These are phyloP conservation scores for Metschnikowia cerradonensis DNA, from an alignment of 805 yeast species.

Conservation along the genomic window DNA sequence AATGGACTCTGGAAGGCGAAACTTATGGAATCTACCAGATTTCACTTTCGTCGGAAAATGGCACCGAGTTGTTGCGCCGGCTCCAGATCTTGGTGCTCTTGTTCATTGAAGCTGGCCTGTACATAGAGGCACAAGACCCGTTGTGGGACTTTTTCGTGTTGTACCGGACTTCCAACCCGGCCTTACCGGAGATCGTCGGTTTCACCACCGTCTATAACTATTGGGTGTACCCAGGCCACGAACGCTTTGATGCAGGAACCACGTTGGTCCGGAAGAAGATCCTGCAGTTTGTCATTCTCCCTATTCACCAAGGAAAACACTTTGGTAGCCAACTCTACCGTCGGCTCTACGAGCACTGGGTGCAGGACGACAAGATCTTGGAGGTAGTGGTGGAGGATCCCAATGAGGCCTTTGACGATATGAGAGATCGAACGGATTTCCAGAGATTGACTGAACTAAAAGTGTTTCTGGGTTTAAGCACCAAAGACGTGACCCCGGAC, in stretches of 20 bases:
- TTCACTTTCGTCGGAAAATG: conserved; percentile 36
- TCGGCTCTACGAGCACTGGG: conserved; percentile 53
- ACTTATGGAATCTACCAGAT: conserved; percentile 51
- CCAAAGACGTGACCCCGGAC: conserved; percentile 6
- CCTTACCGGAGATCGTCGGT: conserved; percentile 56
- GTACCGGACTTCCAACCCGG: conserved; percentile 23
- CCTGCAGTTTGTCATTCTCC: conserved; percentile 81
- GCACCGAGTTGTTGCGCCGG: conserved; percentile 56
- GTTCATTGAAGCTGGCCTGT: conserved; percentile 92
- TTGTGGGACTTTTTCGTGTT: conserved; percentile 77
- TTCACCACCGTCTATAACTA: conserved; percentile 81
- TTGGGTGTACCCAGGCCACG: conserved; percentile 64
- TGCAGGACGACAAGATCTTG: conserved; percentile 44
- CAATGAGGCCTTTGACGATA: conserved; percentile 83
- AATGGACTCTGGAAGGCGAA: conserved; percentile 34
- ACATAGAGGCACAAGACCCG: conserved; percentile 70
- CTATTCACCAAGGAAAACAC: conserved; percentile 72
- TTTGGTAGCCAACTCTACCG: conserved; percentile 70
- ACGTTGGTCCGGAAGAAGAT: conserved; percentile 60
- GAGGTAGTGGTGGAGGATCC: conserved; percentile 95
- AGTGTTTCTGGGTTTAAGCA: conserved; percentile 9
- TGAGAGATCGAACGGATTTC: conserved; percentile 81
- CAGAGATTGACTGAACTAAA: conserved; percentile 13
- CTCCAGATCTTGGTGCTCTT: conserved; percentile 76
- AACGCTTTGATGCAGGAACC: conserved; percentile 44